Evolutionary conservation across 768 basidiomycete genomes (phyloP), one percentile per base, ranked within the genome.

Genomic region (Mycena pura): DNA sequence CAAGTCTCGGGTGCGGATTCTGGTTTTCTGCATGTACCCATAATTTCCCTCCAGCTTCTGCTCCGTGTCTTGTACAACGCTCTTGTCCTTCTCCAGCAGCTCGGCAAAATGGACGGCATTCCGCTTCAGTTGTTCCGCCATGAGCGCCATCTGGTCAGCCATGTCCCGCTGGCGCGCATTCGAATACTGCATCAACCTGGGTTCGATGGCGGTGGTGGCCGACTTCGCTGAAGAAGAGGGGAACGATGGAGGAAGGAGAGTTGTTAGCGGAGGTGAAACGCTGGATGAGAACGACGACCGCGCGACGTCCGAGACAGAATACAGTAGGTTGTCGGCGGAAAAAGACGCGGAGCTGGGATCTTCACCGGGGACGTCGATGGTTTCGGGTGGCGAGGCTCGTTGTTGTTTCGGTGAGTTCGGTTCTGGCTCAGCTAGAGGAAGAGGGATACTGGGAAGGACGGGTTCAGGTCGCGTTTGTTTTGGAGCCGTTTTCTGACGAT

Each of bases 91-190:
- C 39, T 78, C 87, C 1, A 99, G 78, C 11, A 87, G 79, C 5
- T 81, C 80, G 5, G 90, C 84, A 71, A 98, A 96, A 67, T 93
- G 86, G 0, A 89, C 71, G 0, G 94, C 89, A 65, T 96, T 96
- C 22, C 85, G 81, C 68, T 91, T 92, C 48, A 99, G 86, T 70
- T 95, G 93, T 10, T 86, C 79, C 0, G 94, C 93, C 96, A 99
- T 98, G 56, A 86, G 74, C 0, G 87, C 88, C 24, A 96, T 84
- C 68, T 93, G 89, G 9, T 79, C 78, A 0, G 91, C 83, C 45
- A 96, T 84, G 22, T 91, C 85, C 49, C 92, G 84, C 24, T 96
- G 94, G 3, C 90, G 75, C 0, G 82, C 80, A 32, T 73, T 82
- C n/a, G 89, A 84, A 60, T 85, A 83, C 67, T 85, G 82, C 22